Conservation (phyloP, 768 basidiomycete species). For the Tubosaeta sp. region DNA sequence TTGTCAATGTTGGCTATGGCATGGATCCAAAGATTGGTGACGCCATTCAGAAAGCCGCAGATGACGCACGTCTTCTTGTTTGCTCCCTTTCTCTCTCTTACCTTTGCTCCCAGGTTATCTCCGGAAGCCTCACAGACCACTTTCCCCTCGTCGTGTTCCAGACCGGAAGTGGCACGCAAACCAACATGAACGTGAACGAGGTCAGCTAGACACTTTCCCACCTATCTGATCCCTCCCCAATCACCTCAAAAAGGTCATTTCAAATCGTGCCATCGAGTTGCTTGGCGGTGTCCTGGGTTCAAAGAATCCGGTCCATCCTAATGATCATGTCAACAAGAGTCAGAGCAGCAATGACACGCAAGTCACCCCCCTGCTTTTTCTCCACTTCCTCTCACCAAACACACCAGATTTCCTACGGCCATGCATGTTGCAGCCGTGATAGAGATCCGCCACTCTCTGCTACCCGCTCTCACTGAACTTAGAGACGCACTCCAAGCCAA, state of each 20-base stretch:
- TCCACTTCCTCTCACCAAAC: neutral
- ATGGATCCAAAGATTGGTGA: slow-evolving; percentile 82
- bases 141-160: slow-evolving; percentile 99
- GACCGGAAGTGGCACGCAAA: slow-evolving; percentile 97
- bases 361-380: slow-evolving; percentile 25
- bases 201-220: slow-evolving; percentile 33
- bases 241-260: slow-evolving; percentile 67
- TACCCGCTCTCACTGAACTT: slow-evolving; percentile 84
- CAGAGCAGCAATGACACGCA: slow-evolving; percentile 99
- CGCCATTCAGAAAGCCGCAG: slow-evolving; percentile 89
- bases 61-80: slow-evolving; percentile 60
- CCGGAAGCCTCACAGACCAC: slow-evolving; percentile 89
- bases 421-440: slow-evolving; percentile 98
- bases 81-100: neutral
- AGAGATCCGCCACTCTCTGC: slow-evolving; percentile 72
- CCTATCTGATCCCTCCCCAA: neutral
- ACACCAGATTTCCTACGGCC: slow-evolving; percentile 82
- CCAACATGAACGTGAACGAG: slow-evolving; percentile 99
- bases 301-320: slow-evolving; percentile 97
- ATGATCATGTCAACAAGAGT: slow-evolving; percentile 99
- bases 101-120: slow-evolving; percentile 68
- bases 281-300: slow-evolving; percentile 93
- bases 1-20: slow-evolving; percentile 88
- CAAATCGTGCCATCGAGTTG: slow-evolving; percentile 96
- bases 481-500: slow-evolving; percentile 83